These are phyloP conservation scores for Kregervanrija delftensis DNA, from an alignment of 805 yeast species.

Conservation along the genomic window DNA sequence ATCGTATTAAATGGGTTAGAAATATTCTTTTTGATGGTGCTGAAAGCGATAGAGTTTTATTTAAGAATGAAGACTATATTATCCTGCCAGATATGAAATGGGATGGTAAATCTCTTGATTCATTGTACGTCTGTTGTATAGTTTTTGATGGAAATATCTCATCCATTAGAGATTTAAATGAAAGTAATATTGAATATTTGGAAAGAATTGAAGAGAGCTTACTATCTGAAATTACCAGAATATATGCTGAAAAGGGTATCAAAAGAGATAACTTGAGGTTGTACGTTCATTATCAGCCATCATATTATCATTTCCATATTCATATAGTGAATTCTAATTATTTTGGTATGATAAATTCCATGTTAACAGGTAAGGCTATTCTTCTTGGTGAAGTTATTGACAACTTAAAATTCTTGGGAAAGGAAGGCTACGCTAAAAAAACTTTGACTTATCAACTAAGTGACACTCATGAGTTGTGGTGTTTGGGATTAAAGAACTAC, in stretches of 20 bases:
- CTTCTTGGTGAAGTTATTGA: conserved; percentile 78
- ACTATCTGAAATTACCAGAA: conserved; percentile 36
- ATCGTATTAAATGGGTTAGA: conserved; percentile 80
- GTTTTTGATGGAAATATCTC: conserved; percentile 63
- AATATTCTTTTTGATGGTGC: conserved; percentile 77
- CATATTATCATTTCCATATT: conserved; percentile 91
- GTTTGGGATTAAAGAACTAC: conserved; percentile 19
- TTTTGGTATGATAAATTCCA: conserved; percentile 61
- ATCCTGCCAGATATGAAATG: conserved; percentile 94
- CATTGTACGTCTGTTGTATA: conserved; percentile 73
- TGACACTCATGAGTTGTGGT: conserved; percentile 76
- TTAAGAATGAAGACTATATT: conserved; percentile 62
- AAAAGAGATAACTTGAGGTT: conserved; percentile 55
- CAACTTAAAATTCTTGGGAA: conserved; percentile 45
- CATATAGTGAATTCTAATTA: conserved; percentile 76
- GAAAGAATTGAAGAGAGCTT: conserved; percentile 39
- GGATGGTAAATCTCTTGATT: conserved; percentile 67
- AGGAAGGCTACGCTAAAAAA: conserved; percentile 49
- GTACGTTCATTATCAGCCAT: conserved; percentile 91
- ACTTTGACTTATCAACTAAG: conserved; percentile 64
- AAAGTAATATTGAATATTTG: conserved; percentile 53
- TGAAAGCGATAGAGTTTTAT: conserved; percentile 76
- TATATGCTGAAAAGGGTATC: conserved; percentile 34
- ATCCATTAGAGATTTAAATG: conserved; percentile 68
- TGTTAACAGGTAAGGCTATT: conserved; percentile 74